Percentiles rank a stretch among this genome's conserved stretches.
These are phyloP conservation scores for Albifimbria verrucaria DNA, from an alignment of 2,329 filamentous ascomycete genomes.

Conservation along the genomic window DNA sequence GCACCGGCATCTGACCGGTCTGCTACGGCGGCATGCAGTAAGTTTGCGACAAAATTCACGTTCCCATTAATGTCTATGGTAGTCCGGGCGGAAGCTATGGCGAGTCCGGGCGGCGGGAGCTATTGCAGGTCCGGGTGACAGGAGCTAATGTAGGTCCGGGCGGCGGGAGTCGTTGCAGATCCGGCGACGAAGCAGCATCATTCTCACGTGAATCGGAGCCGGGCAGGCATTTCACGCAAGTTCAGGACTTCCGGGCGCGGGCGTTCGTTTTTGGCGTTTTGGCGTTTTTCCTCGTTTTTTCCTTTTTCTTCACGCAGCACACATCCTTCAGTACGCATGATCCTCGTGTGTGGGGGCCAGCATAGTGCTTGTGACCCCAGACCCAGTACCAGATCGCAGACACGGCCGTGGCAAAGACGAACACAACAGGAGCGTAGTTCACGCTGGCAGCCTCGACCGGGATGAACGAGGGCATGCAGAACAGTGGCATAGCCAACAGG, in stretches of 20 bases:
- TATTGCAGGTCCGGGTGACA: neutral
- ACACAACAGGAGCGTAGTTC: constrained; percentile 76
- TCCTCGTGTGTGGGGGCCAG: constrained; percentile 51
- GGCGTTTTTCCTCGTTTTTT: neutral
- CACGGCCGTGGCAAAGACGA: constrained; percentile 60
- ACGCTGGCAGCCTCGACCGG: constrained; percentile 56
- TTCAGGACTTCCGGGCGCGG: neutral
- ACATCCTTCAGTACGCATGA: constrained; percentile 14
- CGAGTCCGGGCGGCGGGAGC: too few species aligned
- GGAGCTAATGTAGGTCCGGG: too few species aligned
- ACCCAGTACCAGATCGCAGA: constrained; percentile 64
- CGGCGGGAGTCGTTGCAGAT: neutral
- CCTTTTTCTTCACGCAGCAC: neutral
- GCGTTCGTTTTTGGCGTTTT: neutral
- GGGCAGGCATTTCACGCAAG: neutral
- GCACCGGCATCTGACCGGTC: neutral
- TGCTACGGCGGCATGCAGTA: neutral
- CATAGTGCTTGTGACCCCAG: constrained; percentile 69
- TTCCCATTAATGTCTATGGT: neutral
- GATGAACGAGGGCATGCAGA: constrained; percentile 68
- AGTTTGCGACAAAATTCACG: neutral
- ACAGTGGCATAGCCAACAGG: constrained; percentile 65
- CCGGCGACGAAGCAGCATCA: neutral
- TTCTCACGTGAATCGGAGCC: neutral
- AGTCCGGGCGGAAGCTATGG: neutral